A percentile compares a stretch with the other conserved stretches of the same genome.
phyloP scores from a whole-genome alignment of 495 filamentous ascomycete genomes.

The Gamarada debralockiae region DNA sequence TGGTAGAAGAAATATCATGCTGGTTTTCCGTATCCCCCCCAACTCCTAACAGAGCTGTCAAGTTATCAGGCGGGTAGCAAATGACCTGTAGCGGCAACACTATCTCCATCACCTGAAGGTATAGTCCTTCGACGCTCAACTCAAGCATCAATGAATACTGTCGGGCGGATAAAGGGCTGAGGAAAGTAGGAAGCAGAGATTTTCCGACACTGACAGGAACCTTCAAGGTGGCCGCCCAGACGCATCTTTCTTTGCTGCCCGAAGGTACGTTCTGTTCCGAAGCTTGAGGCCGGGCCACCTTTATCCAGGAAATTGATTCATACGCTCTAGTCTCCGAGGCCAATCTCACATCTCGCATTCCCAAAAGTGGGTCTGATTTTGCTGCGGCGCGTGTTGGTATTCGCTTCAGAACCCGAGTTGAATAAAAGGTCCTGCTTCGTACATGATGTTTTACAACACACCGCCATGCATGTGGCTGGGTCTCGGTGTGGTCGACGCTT shows the following conservation, averaged over 20 bases:
- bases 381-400: conserved; percentile 2
- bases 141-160: conserved; percentile 1
- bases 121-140: conserved; percentile 1
- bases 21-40: background rate
- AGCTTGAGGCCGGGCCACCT: no score
- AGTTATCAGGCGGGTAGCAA: background rate
- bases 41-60: no score
- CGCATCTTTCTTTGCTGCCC: background rate
- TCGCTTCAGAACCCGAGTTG: background rate
- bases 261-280: no score
- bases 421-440: conserved; percentile 6
- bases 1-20: background rate
- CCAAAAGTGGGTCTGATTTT: background rate
- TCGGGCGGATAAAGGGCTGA: conserved; percentile 3
- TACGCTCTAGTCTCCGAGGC: conserved; percentile 1
- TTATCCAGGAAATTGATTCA: background rate
- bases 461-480: background rate
- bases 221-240: background rate
- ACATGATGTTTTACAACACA: conserved; percentile 3
- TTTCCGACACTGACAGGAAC: conserved; percentile 1
- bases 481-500: background rate
- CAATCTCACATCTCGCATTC: background rate
- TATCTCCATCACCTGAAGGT: background rate
- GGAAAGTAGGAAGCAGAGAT: conserved; percentile 3
- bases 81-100: conserved; percentile 6